Conservation (phyloP, 164 flowering plant genomes). For the Aristolochia contorta region DNA sequence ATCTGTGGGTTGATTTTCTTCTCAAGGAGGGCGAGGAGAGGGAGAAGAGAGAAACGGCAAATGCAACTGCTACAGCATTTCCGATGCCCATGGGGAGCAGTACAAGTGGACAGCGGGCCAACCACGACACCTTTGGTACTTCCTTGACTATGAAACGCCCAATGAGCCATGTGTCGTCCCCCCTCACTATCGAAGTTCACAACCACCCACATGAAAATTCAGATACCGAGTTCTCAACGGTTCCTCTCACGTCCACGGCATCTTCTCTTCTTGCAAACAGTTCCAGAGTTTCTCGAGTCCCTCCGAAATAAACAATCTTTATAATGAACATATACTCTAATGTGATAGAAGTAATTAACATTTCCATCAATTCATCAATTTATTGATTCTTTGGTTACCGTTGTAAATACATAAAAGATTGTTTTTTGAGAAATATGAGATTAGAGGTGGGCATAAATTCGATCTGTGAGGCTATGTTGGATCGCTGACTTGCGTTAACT, state of each 20-base stretch:
- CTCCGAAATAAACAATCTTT: constrained; percentile 21
- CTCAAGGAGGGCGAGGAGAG: constrained; percentile 88
- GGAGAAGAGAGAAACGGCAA: constrained; percentile 49
- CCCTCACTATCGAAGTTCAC: constrained; percentile 16
- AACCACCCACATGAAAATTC: constrained; percentile 35
- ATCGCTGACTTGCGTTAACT: too few relatives aligned
- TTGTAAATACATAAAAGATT: too few relatives aligned
- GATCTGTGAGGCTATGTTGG: too few relatives aligned
- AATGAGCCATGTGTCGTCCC: constrained; percentile 11
- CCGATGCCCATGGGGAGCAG: constrained; percentile 13
- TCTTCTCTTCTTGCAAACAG: constrained; percentile 28
- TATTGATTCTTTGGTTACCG: too few relatives aligned
- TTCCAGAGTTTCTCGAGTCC: constrained; percentile 37
- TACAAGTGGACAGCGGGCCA: background rate
- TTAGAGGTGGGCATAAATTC: too few relatives aligned
- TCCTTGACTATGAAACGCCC: constrained; percentile 13
- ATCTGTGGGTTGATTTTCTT: constrained; percentile 98
- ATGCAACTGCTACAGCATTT: constrained; percentile 13
- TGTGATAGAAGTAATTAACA: too few relatives aligned
- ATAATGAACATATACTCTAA: too few relatives aligned
- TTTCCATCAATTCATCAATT: too few relatives aligned
- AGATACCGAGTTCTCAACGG: constrained; percentile 69
- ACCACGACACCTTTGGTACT: constrained; percentile 10
- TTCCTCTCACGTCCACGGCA: constrained; percentile 52
- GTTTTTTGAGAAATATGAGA: too few relatives aligned